Base-by-base conservation (phyloP, 768 basidiomycete species). In the Serendipita sp. region DNA sequence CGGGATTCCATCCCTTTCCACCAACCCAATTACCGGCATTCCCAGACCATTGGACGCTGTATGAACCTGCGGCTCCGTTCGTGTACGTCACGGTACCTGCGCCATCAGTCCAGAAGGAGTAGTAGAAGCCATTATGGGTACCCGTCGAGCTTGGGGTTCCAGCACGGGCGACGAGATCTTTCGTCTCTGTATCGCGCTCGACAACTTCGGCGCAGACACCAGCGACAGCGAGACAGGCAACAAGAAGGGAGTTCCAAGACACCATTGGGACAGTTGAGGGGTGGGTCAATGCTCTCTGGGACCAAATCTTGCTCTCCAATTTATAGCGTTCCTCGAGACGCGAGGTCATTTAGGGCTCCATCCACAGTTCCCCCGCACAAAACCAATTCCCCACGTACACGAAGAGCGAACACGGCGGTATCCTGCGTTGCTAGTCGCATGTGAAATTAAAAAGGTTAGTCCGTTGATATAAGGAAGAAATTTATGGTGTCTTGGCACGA, bases 1-100 rank as follows among this genome's bases (percentile, higher is more conserved):
- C 76, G 16, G 75, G 72, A 37, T 72, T 74, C 74, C 75, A 77
- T 23, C 75, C 75, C 60, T 75, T 73, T 43, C 76, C 76, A 60
- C 70, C 76, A 13, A 76, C 75, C 43, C 76, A 68, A 67, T 76
- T 74, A 45, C 72, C 75, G 48, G 66, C 50, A 66, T 69, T 69
- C 3, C 69, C 66, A 37, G 46, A 23, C 75, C 75, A 74, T 18
- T 66, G 68, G 34, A 77, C 64, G 63, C 66, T 69, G 68, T 76
- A 76, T 58, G 70, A 62, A 16, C 74, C 74, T 4, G 36, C 71
- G 45, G 65, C 69, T 5, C 67, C 68, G 64, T 74, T 74, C 53
- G 72, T 74, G 70, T 74, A 75, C 64, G 71, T 73, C 10, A 69
- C 73, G 27, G 33, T 53, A n/a, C 66, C 69, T 27, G 66, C 69